Percentiles rank a stretch among this genome's conserved stretches.
phyloP scores from a whole-genome alignment of 306 rosid genomes.

The Purshia tridentata region DNA sequence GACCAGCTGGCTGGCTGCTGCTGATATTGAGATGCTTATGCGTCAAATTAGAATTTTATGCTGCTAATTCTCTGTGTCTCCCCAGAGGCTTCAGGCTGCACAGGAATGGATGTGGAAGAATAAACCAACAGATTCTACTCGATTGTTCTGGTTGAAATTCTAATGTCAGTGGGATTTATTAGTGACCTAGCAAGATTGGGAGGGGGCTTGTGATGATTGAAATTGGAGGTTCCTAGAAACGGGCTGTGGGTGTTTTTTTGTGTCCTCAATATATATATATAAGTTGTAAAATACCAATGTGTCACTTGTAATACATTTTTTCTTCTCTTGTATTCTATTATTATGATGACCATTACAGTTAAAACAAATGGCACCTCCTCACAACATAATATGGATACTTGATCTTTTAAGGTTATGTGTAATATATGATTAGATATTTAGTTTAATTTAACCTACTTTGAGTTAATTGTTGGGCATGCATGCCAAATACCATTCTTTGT shows the following conservation, averaged over 20 bases:
- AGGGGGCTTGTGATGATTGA: not conserved
- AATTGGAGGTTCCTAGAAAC: not conserved
- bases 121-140: conserved; percentile 66
- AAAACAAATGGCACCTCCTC: too few relatives aligned
- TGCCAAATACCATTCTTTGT: too few relatives aligned
- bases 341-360: too few relatives aligned
- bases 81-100: conserved; percentile 45
- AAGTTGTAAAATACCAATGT: not conserved
- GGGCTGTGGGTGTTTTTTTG: not conserved
- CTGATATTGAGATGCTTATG: too few relatives aligned
- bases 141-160: conserved; percentile 19
- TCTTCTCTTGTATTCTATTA: too few relatives aligned
- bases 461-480: not conserved
- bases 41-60: too few relatives aligned
- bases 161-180: not conserved
- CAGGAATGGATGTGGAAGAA: conserved; percentile 89
- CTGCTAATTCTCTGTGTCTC: too few relatives aligned
- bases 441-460: not conserved
- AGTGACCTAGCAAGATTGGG: not conserved
- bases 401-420: not conserved
- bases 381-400: too few relatives aligned
- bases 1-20: too few relatives aligned
- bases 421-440: not conserved
- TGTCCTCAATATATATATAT: not conserved
- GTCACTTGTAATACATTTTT: too few relatives aligned